Percentiles rank a stretch among this genome's conserved stretches.
Conservation (phyloP, 2,329 filamentous ascomycete species). For the Trichophyton rubrum region DNA sequence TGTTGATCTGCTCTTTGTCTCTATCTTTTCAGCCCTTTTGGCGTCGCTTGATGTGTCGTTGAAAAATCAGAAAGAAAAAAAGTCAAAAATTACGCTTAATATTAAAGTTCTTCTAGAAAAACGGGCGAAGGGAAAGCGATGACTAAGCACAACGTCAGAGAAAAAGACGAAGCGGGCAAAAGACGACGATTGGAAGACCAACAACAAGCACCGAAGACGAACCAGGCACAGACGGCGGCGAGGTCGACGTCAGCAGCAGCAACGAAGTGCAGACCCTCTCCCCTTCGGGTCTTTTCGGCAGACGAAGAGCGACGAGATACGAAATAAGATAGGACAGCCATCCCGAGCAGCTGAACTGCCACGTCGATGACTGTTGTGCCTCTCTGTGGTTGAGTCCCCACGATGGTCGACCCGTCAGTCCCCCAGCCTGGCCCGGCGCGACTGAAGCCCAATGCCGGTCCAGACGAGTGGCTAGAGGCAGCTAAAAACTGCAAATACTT, state of each 20-base stretch:
- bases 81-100: neutral
- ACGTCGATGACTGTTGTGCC: neutral
- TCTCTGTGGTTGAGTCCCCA: neutral
- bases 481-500: conserved; percentile 96
- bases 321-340: too few relatives aligned
- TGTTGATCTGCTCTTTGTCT: neutral
- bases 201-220: neutral
- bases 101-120: neutral
- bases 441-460: conserved; percentile 66
- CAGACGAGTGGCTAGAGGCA: conserved; percentile 93
- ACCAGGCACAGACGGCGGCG: neutral
- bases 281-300: neutral
- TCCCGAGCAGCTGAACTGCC: too few relatives aligned
- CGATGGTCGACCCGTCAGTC: conserved; percentile 44
- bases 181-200: neutral
- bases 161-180: neutral
- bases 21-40: neutral
- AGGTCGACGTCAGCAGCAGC: too few relatives aligned
- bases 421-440: conserved; percentile 86
- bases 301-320: neutral
- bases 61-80: neutral
- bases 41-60: neutral
- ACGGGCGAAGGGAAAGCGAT: neutral
- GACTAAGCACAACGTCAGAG: neutral
- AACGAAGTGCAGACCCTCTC: too few relatives aligned